A percentile compares a stretch with the other conserved stretches of the same genome.
Evolutionary conservation across 352 stramenopile genomes (phyloP).

Genomic region (Phytophthora europaea): DNA sequence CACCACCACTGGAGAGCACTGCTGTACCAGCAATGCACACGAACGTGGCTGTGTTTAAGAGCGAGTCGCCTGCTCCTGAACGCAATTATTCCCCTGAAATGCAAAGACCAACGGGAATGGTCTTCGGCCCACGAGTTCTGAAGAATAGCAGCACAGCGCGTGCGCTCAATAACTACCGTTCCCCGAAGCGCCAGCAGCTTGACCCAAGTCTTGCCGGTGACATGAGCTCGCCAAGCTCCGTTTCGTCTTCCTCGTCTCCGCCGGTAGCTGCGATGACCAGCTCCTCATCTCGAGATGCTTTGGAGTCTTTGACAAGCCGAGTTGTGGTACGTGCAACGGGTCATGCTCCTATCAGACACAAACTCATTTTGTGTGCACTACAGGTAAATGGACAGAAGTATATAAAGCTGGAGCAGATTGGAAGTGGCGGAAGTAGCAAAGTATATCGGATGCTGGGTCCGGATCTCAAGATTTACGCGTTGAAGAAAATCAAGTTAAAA

Average conservation of each 20-base stretch:
- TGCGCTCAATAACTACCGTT: conserved; percentile 50
- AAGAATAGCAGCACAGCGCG: conserved; percentile 11
- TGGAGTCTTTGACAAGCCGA: conserved; percentile 66
- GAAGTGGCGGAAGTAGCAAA: conserved; percentile 97
- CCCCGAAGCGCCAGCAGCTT: conserved; percentile 58
- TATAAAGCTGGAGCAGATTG: conserved; percentile 97
- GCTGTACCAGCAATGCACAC: conserved; percentile 1
- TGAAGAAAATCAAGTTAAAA: conserved; percentile 98
- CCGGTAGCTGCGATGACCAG: conserved; percentile 42
- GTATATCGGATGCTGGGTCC: conserved; percentile 96
- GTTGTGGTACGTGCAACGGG: conserved; percentile 51
- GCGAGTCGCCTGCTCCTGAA: conserved; percentile 7
- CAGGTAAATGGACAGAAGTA: conserved; percentile 94
- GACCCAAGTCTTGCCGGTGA: conserved; percentile 35
- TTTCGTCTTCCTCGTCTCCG: conserved; percentile 70
- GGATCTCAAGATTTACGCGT: conserved; percentile 95
- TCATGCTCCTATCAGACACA: neutral
- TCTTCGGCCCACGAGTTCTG: neutral
- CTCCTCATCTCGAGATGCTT: conserved; percentile 46
- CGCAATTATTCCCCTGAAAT: conserved; percentile 13
- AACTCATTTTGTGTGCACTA: conserved; percentile 14
- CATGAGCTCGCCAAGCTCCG: conserved; percentile 57
- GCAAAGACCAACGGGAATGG: neutral
- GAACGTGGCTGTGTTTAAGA: neutral
- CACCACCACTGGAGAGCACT: neutral